Base-by-base conservation (phyloP, 2,329 filamentous ascomycete genomes). In the Tolypocladium nubicola region DNA sequence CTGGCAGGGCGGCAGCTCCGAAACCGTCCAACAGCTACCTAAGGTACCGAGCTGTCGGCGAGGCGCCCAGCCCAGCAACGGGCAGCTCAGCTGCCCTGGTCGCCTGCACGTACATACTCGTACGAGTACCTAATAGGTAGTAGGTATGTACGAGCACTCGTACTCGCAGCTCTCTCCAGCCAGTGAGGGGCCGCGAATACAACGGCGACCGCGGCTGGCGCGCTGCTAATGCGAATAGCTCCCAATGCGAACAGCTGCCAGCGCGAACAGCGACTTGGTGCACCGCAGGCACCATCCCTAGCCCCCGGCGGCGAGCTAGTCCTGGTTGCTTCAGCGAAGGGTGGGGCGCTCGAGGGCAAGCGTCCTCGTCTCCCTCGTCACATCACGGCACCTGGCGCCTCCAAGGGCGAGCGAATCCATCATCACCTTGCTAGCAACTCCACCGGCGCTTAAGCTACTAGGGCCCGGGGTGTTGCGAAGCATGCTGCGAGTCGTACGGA, bases 261-360 rank as follows among this genome's bases (percentile, higher is more conserved):
- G 16, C 2, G 23, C 23, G 43, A 7, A 4, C 8, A 14, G 8
- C 10, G 23, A 26, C 23, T 26, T 33, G 23, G 16, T 23, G 26
- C 23, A 47, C 23, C 23, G 13, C 45, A 47, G 26, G 26, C 26
- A 6, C 26, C 26, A 30, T 30, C 4, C 26, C 26, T 30, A 6
- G 26, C 26, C 26, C 26, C 26, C 26, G 47, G 30, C 52, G 19
- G 40, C 30, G 21, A 26, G 52, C 52, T 47, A 30, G 55, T 11
- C 56, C 52, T 39, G 19, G 57, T 58, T 58, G 57, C 57, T 58
- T 54, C 52, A 56, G 57, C 57, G 53, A 58, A 58, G 57, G 52
- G 57, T 54, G 57, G 57, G 52, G 54, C 35, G 13, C 13, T n/a
- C 7, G 35, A 35, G 19, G 7, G 11, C n/a, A 7, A 11, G 37